Evolutionary conservation across 1,284 basidiomycete species (phyloP), one percentile per base, ranked within the genome.

Genomic region (Ceratobasidium sp.): DNA sequence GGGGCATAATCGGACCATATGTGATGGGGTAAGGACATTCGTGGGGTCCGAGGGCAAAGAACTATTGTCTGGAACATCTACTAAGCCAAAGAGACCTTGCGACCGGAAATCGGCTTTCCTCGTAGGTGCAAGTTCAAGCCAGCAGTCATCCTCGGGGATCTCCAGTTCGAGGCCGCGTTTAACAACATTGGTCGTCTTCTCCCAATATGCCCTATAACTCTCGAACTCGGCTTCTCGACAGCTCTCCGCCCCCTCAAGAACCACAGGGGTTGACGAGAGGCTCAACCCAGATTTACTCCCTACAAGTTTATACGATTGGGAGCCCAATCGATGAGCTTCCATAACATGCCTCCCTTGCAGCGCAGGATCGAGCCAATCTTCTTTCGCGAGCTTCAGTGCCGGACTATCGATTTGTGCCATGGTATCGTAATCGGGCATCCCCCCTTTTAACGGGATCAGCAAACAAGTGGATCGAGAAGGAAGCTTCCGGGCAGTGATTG

Each of bases 361-460:
- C 45, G 80, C 79, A 10, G 85, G 81, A 72, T 84, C 82, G 64
- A 82, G 79, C 76, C 80, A 80, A 69, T 85, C 85, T 3, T 85
- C 81, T 21, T 57, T 59, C 8, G 62, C 23, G 1, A 73, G 65
- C 83, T 81, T 21, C 78, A 79, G 53, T 16, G 59, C 41, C 16
- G 34, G 65, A 9, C 52, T 30, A 18, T 34, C 30, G 14, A 39
- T 28, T 21, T 57, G 36, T 16, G 21, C 32, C 75, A 92, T 88
- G 0, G 82, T 82, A 4, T 81, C 78, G 74, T 87, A 90, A 80
- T 93, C 88, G 23, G 87, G 84, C 60, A 83, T 81, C 8, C 78
- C 76, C 43, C 81, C 80, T 62, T 79, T 84, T 71, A 92, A 79
- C 21, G 89, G 90, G 34, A 90, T 85, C 36, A 92, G 79, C 79